Evolutionary conservation across 176 grass and related monocot genomes (phyloP).

Genomic region (Ananas comosus): DNA sequence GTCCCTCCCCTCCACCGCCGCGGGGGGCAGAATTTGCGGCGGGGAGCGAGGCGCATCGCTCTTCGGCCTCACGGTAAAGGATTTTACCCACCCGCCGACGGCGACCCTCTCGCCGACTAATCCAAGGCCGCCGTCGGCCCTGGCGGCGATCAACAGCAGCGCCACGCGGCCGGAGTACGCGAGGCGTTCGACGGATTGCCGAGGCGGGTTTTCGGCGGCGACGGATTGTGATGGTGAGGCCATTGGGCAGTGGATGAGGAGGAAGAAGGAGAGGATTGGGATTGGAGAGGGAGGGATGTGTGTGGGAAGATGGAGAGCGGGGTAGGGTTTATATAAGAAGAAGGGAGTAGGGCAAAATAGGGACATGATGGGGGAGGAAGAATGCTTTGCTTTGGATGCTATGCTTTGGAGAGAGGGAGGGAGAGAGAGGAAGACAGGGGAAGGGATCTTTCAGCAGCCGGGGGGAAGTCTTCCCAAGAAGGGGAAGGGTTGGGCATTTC

Average conservation of each 20-base stretch:
- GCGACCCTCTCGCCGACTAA: constrained; percentile 32
- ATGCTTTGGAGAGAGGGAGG: constrained; percentile 21
- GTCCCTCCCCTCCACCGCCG: neutral
- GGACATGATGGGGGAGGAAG: constrained; percentile 28
- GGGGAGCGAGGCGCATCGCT: neutral
- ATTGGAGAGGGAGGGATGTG: neutral
- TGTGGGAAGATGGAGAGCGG: neutral
- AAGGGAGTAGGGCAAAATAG: constrained; percentile 6
- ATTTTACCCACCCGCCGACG: constrained; percentile 55
- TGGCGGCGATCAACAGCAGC: constrained; percentile 30
- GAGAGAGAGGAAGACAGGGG: neutral
- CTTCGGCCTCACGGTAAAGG: constrained; percentile 25
- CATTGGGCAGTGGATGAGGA: neutral
- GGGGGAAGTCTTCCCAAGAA: too few species aligned
- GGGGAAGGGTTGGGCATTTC: too few species aligned
- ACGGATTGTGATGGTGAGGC: neutral
- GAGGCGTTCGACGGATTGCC: constrained; percentile 6
- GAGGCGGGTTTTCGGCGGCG: too few species aligned
- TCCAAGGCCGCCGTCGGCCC: constrained; percentile 19
- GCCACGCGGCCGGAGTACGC: constrained; percentile 37
- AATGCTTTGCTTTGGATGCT: constrained; percentile 46
- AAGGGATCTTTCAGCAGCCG: too few species aligned
- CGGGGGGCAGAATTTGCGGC: neutral
- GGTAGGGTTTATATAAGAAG: neutral
- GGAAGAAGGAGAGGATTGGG: neutral